These are phyloP conservation scores for Neurospora cerealis DNA, from an alignment of 495 filamentous ascomycete genomes.

Conservation along the genomic window DNA sequence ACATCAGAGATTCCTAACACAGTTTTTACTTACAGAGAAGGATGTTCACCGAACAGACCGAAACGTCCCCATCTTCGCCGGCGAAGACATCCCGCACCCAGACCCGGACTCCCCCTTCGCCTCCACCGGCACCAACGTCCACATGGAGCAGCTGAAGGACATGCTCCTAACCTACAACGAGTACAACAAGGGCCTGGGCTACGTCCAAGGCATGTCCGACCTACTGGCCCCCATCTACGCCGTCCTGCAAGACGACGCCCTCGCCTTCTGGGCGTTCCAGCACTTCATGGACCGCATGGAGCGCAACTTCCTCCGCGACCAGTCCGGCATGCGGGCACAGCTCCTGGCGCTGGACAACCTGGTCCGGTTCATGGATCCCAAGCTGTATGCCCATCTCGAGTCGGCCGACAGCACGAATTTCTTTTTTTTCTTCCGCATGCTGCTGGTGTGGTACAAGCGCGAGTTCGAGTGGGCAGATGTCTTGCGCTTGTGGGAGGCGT, in stretches of 20 bases:
- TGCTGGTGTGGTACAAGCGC: conserved; percentile 96
- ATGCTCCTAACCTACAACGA: conserved; percentile 99
- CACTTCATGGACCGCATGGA: conserved; percentile 97
- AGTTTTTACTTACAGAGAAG: conserved; percentile 59
- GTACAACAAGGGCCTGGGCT: conserved; percentile 84
- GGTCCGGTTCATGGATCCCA: conserved; percentile 91
- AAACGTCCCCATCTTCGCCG: conserved; percentile 82
- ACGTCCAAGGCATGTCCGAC: conserved; percentile 98
- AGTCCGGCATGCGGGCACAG: conserved; percentile 89
- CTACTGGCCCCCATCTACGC: conserved; percentile 72
- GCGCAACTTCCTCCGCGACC: conserved; percentile 91
- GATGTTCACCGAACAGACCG: conserved; percentile 97
- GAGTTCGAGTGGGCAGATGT: conserved; percentile 87
- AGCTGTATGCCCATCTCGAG: conserved; percentile 83
- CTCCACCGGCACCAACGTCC: conserved; percentile 84
- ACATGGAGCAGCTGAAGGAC: conserved; percentile 97
- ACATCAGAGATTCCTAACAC: conserved; percentile 6
- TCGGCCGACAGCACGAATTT: conserved; percentile 92
- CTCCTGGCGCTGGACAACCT: conserved; percentile 85
- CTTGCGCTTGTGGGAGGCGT: conserved; percentile 77
- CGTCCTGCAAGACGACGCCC: conserved; percentile 28
- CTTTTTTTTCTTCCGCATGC: conserved; percentile 99
- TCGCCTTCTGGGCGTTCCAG: conserved; percentile 95
- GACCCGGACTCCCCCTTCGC: conserved; percentile 95
- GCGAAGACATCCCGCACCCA: conserved; percentile 96